These are phyloP conservation scores for Populus nigra DNA, from an alignment of 345 rosid species.

Conservation along the genomic window DNA sequence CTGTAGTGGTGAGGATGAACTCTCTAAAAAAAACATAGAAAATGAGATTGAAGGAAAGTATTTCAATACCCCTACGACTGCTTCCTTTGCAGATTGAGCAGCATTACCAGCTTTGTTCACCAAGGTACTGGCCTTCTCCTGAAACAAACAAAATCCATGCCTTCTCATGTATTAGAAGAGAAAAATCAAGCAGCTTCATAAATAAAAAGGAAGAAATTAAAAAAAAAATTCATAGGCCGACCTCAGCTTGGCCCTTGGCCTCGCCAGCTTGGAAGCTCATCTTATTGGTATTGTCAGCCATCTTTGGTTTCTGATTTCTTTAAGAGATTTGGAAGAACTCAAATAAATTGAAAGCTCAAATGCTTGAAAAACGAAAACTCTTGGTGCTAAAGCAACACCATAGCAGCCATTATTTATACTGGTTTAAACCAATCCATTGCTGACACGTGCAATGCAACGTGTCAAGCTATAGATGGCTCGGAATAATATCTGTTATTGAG, in stretches of 20 bases:
- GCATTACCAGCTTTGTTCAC: conserved; percentile 54
- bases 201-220: not conserved
- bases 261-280: conserved; percentile 50
- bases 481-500: not conserved
- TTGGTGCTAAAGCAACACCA: too few species aligned
- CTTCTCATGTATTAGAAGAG: not conserved
- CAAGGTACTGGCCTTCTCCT: conserved; percentile 62
- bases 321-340: not conserved
- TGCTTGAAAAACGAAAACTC: too few species aligned
- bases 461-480: not conserved
- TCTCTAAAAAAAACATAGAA: not conserved
- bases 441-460: conserved; percentile 1
- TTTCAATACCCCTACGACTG: conserved; percentile 46
- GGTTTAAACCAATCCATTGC: not conserved
- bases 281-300: conserved; percentile 21
- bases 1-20: not conserved
- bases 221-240: not conserved
- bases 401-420: conserved; percentile 11
- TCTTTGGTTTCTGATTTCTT: not conserved
- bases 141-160: not conserved
- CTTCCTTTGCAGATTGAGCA: conserved; percentile 64
- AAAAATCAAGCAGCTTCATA: not conserved
- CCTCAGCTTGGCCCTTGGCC: conserved; percentile 60
- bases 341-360: not conserved
- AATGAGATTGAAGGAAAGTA: not conserved